Evolutionary conservation across 805 yeast species (phyloP), one percentile per base, ranked within the genome.

Genomic region (Scheffersomyces stipitis): DNA sequence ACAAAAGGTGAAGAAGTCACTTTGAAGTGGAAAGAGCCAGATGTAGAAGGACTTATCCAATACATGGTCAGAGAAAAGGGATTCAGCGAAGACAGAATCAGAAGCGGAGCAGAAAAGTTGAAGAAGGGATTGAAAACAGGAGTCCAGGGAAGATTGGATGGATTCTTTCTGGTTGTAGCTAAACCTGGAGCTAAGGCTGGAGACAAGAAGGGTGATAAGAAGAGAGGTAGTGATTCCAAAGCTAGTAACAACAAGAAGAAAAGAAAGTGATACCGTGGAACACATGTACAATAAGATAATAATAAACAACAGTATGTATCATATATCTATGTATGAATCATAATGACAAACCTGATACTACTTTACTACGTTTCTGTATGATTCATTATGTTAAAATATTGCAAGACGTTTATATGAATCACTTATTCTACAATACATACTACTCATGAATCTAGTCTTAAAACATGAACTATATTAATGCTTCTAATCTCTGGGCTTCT

Each of bases 111-210:
- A 4, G 86, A 80, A 28, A 83, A 91, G 60, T 73, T 93, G 50
- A 77, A 79, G 48, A 93, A 93, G 60, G 93, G 88, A 5, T 69
- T 86, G 44, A 87, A 87, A 52, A 71, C 84, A 2, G 91, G 95
- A 2, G 84, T 86, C 2, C 99, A 93, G 58, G 96, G 93, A 5
- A 76, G 98, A 49, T 63, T 91, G 18, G 97, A 93, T 56, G 95
- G 96, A 1, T 93, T 93, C 55, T 93, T 93, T 66, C 79, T 80
- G 51, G 87, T 81, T 31, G 66, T 73, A 7, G 75, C 77, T 5
- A 72, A 79, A 41, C 24, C 24, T 20, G 24, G 9, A 7, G 26
- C 23, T 14, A 3, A 33, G 33, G 41, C 46, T 7, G 40, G 44
- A 36, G 34, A 52, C 33, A 70, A 77, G n/a, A 64, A 69, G 14